These are phyloP conservation scores for Escallonia rubra DNA, from an alignment of 129 eudicot genomes.

Conservation along the genomic window DNA sequence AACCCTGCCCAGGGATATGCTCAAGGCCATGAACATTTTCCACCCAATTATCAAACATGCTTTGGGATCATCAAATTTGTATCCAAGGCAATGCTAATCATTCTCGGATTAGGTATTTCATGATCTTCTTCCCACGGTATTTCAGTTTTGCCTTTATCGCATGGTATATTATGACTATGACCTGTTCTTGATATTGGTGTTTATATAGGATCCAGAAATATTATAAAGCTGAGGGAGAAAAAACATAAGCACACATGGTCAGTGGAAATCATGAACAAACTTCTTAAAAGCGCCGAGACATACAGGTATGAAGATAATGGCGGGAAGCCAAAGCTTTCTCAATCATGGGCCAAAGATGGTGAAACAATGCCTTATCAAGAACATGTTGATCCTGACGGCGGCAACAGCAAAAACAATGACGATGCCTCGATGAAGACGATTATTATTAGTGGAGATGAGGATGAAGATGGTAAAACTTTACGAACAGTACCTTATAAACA, in stretches of 20 bases:
- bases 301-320: constrained; percentile 10
- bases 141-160: not conserved
- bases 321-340: not conserved
- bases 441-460: not conserved
- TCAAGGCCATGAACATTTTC: constrained; percentile 5
- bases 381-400: not conserved
- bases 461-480: not conserved
- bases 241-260: constrained; percentile 14
- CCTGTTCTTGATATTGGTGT: not conserved
- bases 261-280: constrained; percentile 7
- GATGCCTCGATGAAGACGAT: not conserved
- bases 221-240: constrained; percentile 3
- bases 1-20: not conserved
- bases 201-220: not conserved
- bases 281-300: not conserved
- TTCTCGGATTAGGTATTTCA: constrained; percentile 14
- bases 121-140: not conserved
- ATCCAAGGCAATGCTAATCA: constrained; percentile 5
- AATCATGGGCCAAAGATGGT: not conserved
- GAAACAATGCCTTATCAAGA: not conserved
- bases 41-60: not conserved
- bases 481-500: not conserved
- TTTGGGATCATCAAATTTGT: constrained; percentile 3
- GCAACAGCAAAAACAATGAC: not conserved
- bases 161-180: not conserved